A percentile compares a stretch with the other conserved stretches of the same genome.
Conservation (phyloP, 371 early-diverging fungal genomes). For the Rhizopus microsporus region DNA sequence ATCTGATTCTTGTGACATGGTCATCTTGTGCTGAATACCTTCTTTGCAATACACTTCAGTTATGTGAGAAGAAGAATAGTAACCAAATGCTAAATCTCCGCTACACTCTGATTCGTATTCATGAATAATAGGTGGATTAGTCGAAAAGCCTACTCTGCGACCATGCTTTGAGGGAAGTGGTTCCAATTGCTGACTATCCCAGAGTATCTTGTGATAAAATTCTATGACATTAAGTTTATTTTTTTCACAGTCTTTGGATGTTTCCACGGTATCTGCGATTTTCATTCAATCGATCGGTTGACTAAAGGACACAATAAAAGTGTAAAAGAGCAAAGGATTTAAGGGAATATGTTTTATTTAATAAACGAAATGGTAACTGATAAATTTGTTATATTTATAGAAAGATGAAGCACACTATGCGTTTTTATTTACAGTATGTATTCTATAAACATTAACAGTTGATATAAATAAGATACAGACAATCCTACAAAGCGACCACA, state of each 20-base stretch:
- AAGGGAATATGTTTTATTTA: no score
- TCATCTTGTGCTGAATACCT: neutral
- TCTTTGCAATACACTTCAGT: neutral
- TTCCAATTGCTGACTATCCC: slow-evolving; percentile 17
- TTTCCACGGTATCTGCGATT: neutral
- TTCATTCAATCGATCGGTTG: neutral
- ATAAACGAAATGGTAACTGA: no score
- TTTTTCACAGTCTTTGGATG: neutral
- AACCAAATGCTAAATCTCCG: neutral
- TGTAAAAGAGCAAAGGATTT: no score
- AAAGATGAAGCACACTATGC: no score
- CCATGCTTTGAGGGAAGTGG: neutral
- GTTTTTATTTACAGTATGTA: no score
- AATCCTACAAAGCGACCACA: no score
- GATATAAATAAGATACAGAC: no score
- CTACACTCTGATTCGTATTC: slow-evolving; percentile 23
- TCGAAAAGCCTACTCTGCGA: slow-evolving; percentile 18
- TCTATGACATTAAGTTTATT: slow-evolving; percentile 13
- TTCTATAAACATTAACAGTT: no score
- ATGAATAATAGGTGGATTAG: slow-evolving; percentile 13
- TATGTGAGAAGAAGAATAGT: neutral
- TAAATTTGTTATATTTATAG: no score
- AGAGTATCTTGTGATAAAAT: slow-evolving; percentile 19
- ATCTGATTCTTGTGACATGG: no score
- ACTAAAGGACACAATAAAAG: neutral